phyloP scores from a whole-genome alignment of 2,329 filamentous ascomycete species.

The Chrysosporium keratinophilum region DNA sequence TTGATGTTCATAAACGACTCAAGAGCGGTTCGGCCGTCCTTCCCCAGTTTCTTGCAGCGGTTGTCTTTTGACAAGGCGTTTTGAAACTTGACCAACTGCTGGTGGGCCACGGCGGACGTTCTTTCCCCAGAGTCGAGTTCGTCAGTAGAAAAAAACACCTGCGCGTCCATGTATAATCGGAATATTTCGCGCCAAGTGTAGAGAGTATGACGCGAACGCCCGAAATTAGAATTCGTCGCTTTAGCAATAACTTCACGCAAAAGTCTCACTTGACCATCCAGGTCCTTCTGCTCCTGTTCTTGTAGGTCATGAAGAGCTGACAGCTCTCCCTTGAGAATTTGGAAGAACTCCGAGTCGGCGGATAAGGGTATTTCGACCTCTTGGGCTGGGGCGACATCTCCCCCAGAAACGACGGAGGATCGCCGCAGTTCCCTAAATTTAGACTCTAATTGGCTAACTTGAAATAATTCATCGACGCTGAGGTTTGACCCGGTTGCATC shows the following conservation, averaged over 20 bases:
- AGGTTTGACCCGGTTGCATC: background rate
- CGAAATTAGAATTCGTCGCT: conserved; percentile 52
- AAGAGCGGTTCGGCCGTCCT: conserved; percentile 54
- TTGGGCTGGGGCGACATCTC: background rate
- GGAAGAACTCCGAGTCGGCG: conserved; percentile 72
- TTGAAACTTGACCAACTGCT: conserved; percentile 62
- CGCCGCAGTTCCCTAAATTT: background rate
- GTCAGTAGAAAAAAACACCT: conserved; percentile 70
- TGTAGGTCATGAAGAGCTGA: conserved; percentile 59
- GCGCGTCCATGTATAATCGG: conserved; percentile 66
- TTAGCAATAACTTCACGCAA: conserved; percentile 56
- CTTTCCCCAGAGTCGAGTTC: conserved; percentile 61
- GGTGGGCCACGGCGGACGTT: conserved; percentile 53
- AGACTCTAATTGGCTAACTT: background rate
- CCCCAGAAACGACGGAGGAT: background rate
- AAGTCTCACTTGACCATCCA: conserved; percentile 52
- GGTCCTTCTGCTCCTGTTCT: conserved; percentile 51
- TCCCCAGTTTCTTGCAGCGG: conserved; percentile 47
- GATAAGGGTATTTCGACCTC: conserved; percentile 62
- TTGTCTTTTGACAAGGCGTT: conserved; percentile 43
- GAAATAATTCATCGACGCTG: background rate
- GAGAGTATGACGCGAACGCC: conserved; percentile 53
- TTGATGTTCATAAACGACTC: conserved; percentile 63
- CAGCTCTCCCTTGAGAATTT: conserved; percentile 61
- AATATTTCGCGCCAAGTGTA: conserved; percentile 72